phyloP scores from a whole-genome alignment of 768 basidiomycete species.

The Hortiboletus flavorubellus region DNA sequence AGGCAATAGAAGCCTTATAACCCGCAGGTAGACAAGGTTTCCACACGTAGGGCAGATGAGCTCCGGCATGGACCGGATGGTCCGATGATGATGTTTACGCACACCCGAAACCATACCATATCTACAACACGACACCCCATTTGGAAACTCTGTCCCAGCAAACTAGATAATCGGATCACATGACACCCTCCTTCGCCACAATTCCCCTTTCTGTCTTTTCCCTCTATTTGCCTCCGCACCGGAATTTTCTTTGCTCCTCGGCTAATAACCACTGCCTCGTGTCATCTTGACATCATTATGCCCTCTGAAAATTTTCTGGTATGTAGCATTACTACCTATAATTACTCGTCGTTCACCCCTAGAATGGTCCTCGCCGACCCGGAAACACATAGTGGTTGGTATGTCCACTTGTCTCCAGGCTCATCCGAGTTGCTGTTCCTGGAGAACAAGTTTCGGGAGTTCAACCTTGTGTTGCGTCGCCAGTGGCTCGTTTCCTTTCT shows the following conservation, averaged over 20 bases:
- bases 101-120: constrained; percentile 13
- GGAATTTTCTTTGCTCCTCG: constrained; percentile 14
- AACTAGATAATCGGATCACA: constrained; percentile 8
- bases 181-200: constrained; percentile 11
- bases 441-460: constrained; percentile 12
- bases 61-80: constrained; percentile 19
- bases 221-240: constrained; percentile 19
- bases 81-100: constrained; percentile 17
- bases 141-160: constrained; percentile 19
- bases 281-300: not conserved
- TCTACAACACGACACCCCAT: constrained; percentile 7
- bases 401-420: not conserved
- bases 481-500: constrained; percentile 13
- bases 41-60: constrained; percentile 21
- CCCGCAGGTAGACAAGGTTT: constrained; percentile 20
- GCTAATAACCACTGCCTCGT: constrained; percentile 20
- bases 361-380: not conserved
- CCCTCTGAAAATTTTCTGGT: constrained; percentile 9
- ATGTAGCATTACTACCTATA: constrained; percentile 3
- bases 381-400: not conserved
- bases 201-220: constrained; percentile 8
- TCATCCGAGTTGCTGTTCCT: constrained; percentile 10
- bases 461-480: constrained; percentile 21
- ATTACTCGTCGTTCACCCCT: not conserved
- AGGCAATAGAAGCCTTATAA: constrained; percentile 30